Conservation (phyloP, 169 alveolate species). For the Neospora caninum region DNA sequence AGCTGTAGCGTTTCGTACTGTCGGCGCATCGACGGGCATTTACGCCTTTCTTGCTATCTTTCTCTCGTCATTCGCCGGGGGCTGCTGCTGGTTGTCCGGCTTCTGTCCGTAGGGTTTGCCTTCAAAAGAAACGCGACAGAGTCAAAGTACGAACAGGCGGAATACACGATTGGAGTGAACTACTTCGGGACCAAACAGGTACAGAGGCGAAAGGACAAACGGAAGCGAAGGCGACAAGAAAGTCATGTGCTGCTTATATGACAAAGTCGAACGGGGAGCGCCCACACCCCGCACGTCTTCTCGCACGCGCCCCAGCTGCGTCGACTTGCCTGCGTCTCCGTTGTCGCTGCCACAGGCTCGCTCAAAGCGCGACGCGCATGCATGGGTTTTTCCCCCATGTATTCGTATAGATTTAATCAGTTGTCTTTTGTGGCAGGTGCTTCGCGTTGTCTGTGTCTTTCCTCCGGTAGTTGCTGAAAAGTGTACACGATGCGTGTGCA, state of each 20-base stretch:
- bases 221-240: not conserved
- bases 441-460: too few relatives aligned
- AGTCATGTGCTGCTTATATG: not conserved
- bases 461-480: too few relatives aligned
- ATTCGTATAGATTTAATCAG: too few relatives aligned
- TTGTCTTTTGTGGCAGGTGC: too few relatives aligned
- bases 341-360: too few relatives aligned
- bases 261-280: not conserved
- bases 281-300: not conserved
- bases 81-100: not conserved
- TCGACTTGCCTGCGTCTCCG: too few relatives aligned
- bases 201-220: not conserved
- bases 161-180: constrained; percentile 34
- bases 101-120: constrained; percentile 29
- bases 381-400: too few relatives aligned
- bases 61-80: not conserved
- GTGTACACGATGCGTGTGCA: too few relatives aligned
- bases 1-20: not conserved
- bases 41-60: not conserved
- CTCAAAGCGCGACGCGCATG: too few relatives aligned
- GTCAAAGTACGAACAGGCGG: constrained; percentile 43
- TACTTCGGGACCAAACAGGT: constrained; percentile 61
- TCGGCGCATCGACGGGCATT: not conserved
- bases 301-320: too few relatives aligned
- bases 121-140: constrained; percentile 25